Evolutionary conservation across 2,329 filamentous ascomycete species (phyloP).

Genomic region (Fusarium armeniacum): DNA sequence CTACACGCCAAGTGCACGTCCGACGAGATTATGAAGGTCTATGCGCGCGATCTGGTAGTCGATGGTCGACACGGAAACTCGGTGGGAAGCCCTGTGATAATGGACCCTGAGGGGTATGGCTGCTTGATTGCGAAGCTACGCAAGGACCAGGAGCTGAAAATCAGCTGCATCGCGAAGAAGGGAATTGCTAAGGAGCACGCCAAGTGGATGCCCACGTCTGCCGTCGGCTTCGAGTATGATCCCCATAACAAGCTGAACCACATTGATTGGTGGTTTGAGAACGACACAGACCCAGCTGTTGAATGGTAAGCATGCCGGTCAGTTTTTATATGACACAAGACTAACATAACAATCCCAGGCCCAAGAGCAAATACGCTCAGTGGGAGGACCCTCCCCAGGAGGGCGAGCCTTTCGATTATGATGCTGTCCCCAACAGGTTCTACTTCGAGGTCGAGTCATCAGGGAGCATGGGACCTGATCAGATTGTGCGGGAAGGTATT

Average conservation of each 20-base stretch:
- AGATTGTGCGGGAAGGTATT: conserved; percentile 90
- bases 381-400: conserved; percentile 85
- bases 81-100: conserved; percentile 86
- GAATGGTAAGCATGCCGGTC: conserved; percentile 78
- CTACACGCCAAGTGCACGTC: conserved; percentile 88
- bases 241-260: conserved; percentile 96
- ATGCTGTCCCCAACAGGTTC: conserved; percentile 86
- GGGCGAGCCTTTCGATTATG: conserved; percentile 90
- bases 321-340: background rate
- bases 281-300: conserved; percentile 75
- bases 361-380: conserved; percentile 82
- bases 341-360: conserved; percentile 65
- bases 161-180: conserved; percentile 96
- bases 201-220: conserved; percentile 95
- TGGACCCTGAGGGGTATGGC: conserved; percentile 84
- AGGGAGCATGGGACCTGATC: conserved; percentile 89
- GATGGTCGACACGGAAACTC: conserved; percentile 78
- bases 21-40: conserved; percentile 93
- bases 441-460: conserved; percentile 95
- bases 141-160: conserved; percentile 88
- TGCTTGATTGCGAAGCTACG: conserved; percentile 91
- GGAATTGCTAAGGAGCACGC: conserved; percentile 99
- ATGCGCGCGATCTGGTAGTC: conserved; percentile 88
- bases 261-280: conserved; percentile 94
- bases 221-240: conserved; percentile 97